Conservation (phyloP, 106 monocot genomes). For the Dioscorea alata region DNA sequence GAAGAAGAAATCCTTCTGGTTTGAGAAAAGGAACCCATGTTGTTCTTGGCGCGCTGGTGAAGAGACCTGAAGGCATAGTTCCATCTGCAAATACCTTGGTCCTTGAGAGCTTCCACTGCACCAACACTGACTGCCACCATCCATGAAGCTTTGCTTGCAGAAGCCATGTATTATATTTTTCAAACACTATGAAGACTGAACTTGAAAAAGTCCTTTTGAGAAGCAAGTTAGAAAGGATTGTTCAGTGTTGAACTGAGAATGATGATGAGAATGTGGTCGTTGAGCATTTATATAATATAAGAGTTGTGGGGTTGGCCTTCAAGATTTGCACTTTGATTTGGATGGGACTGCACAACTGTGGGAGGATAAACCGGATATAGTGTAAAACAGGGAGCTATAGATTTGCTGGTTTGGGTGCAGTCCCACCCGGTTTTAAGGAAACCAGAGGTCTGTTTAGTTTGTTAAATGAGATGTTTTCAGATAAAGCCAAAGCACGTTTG, state of each 20-base stretch:
- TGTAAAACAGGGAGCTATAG: neutral
- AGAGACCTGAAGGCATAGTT: slow-evolving; percentile 12
- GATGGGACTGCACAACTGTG: neutral
- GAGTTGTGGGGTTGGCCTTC: neutral
- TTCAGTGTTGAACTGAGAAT: neutral
- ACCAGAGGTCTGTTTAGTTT: neutral
- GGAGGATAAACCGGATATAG: neutral
- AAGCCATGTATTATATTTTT: slow-evolving; percentile 8
- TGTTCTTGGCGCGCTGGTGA: slow-evolving; percentile 12
- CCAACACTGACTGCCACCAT: slow-evolving; percentile 15
- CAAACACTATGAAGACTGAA: neutral
- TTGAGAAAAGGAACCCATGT: neutral
- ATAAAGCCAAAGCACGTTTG: no score
- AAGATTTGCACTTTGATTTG: neutral
- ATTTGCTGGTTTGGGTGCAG: neutral
- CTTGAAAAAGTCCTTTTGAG: neutral
- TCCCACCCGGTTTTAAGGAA: no score
- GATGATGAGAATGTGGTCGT: neutral
- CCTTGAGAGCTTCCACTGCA: slow-evolving; percentile 18
- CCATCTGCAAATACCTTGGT: slow-evolving; percentile 17
- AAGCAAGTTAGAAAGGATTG: neutral
- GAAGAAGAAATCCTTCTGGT: neutral
- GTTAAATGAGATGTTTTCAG: no score
- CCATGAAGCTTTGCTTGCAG: slow-evolving; percentile 7
- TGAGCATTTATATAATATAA: neutral